Base-by-base conservation (phyloP, 2,329 filamentous ascomycete genomes). In the Epicoccum nigrum region DNA sequence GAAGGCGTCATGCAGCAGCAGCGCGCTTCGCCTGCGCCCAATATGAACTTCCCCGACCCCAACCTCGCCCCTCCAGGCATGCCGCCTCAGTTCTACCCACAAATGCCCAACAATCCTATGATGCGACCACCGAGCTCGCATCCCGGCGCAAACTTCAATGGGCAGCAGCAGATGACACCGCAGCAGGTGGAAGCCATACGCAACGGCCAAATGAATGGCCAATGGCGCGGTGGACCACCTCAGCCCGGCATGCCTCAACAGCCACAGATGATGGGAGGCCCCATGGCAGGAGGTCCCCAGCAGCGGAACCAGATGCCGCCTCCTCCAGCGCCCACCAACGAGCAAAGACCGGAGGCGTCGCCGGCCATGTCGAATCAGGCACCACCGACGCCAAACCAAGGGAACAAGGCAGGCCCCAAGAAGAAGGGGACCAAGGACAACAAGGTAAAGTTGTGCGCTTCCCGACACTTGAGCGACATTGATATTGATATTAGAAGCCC, bases 371-470 rank as follows among this genome's bases (percentile, higher is more conserved):
- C 72, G 20, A 69, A 76, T 37, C 61, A 64, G 40, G 87, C 87
- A 28, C 89, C 90, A 1, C 89, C 89, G 1, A 94, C 90, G 4
- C 90, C 90, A 1, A 86, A 84, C 43, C 88, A 90, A 68, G 72
- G 79, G 1, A 87, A 86, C 67, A 93, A 93, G 77, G 74, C 87
- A 4, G 86, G 84, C 27, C 87, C 88, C 1, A 92, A 90, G 59
- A 93, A 93, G 82, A 89, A 90, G 78, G 77, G 76, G 4, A 87
- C 87, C 73, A 81, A 78, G 54, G 78, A 83, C 4, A 88, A 87
- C 73, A 90, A 90, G 85, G 87, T 89, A 82, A 37, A 57, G 77
- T 67, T 66, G 68, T 65, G 62, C 54, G 54, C 47, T 62, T 57
- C 50, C 54, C 27, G 21, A 55, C 15, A 7, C 28, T 56, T 58